Percentiles rank a stretch among this genome's conserved stretches.
These are phyloP conservation scores for Leccinum pseudoinsigne DNA, from an alignment of 1,284 basidiomycete species.

Conservation along the genomic window DNA sequence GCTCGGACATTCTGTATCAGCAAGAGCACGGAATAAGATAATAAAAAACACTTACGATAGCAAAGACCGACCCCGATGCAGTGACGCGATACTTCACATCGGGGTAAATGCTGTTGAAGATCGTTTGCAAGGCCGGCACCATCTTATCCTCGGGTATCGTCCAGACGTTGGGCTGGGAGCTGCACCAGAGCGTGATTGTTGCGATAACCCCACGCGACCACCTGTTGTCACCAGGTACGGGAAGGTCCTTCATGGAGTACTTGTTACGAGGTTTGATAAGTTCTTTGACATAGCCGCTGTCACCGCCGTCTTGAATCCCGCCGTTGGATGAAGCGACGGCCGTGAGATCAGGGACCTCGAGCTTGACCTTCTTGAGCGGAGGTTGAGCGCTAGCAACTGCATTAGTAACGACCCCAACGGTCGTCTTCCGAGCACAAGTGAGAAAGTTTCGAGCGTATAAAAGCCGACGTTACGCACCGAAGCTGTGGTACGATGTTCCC, in stretches of 20 bases:
- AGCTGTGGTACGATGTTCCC: neutral
- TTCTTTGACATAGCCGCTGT: neutral
- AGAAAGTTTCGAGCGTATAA: neutral
- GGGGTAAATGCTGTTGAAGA: conserved; percentile 4
- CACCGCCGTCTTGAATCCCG: neutral
- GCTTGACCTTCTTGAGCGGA: neutral
- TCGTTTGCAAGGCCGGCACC: neutral
- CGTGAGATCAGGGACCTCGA: neutral
- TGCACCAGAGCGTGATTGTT: neutral
- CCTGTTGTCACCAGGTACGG: neutral
- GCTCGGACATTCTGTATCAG: neutral
- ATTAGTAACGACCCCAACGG: neutral
- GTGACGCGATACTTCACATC: conserved; percentile 6
- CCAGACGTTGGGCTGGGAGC: neutral
- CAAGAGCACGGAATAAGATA: neutral
- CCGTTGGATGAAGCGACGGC: neutral
- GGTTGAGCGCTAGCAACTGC: neutral
- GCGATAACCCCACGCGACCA: neutral
- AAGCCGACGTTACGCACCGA: neutral
- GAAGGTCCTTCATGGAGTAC: conserved; percentile 5
- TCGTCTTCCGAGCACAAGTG: neutral
- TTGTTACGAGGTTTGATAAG: neutral
- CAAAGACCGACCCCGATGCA: conserved; percentile 1
- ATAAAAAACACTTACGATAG: neutral
- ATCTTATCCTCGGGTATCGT: neutral